Evolutionary conservation across 2,329 filamentous ascomycete species (phyloP).

Genomic region (Monosporascus cannonballus): DNA sequence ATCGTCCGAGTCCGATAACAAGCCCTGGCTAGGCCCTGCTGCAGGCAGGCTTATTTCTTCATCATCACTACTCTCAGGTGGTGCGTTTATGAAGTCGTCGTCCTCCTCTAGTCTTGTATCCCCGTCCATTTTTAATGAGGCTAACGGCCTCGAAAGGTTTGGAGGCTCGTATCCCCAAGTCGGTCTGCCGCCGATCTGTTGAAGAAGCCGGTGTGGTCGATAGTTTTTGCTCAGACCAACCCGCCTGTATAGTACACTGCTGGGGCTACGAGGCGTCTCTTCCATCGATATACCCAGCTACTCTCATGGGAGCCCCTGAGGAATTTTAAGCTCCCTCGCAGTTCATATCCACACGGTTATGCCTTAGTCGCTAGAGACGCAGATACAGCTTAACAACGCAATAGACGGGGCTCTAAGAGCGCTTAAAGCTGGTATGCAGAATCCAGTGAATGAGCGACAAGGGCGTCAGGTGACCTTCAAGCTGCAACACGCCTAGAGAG

Average conservation of each 20-base stretch:
- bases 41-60: constrained; percentile 11
- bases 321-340: not conserved
- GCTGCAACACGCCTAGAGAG: no score
- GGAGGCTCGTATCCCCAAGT: not conserved
- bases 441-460: not conserved
- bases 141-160: constrained; percentile 1
- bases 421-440: not conserved
- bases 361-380: not conserved
- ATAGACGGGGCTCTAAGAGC: no score
- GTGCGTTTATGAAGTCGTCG: constrained; percentile 15
- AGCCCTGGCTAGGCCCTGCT: constrained; percentile 1
- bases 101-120: constrained; percentile 10
- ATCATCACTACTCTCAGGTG: constrained; percentile 19
- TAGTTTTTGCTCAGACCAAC: constrained; percentile 12
- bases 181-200: constrained; percentile 3
- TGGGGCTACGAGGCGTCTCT: not conserved
- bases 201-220: constrained; percentile 8
- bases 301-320: not conserved
- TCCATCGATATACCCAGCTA: not conserved
- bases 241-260: not conserved
- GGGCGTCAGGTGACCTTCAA: no score
- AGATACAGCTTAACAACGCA: not conserved
- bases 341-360: not conserved
- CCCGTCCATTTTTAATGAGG: constrained; percentile 7
- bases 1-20: constrained; percentile 16